These are phyloP conservation scores for Xylaria sp. DNA, from an alignment of 2,329 filamentous ascomycete species.

Conservation along the genomic window DNA sequence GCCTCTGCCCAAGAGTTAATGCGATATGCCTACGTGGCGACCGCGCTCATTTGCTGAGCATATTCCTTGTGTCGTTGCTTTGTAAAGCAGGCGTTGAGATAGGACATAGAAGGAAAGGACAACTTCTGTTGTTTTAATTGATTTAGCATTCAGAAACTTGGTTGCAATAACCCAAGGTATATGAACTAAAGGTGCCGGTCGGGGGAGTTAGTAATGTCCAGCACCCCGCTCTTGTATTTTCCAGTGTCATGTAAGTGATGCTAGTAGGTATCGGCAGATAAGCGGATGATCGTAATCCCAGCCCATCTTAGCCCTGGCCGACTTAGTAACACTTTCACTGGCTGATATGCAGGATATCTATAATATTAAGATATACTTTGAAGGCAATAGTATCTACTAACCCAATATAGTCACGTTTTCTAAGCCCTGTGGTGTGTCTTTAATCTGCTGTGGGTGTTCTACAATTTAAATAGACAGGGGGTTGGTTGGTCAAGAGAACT, in stretches of 20 bases:
- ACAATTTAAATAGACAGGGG: background rate
- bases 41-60: slow-evolving; percentile 30
- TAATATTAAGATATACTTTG: background rate
- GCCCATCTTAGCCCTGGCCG: background rate
- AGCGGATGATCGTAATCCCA: background rate
- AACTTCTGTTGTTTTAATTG: slow-evolving; percentile 44
- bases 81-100: slow-evolving; percentile 51
- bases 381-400: background rate
- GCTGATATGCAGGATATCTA: no score
- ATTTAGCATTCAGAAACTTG: slow-evolving; percentile 34
- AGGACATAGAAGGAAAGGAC: slow-evolving; percentile 50
- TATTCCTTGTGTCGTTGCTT: slow-evolving; percentile 41
- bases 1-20: slow-evolving; percentile 33
- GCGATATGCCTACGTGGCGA: slow-evolving; percentile 20
- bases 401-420: background rate
- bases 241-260: background rate
- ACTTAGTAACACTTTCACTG: background rate
- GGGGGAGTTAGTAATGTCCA: background rate
- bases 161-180: background rate
- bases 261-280: background rate
- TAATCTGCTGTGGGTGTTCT: background rate
- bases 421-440: background rate
- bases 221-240: no score
- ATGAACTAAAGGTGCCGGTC: background rate
- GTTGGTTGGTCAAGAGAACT: background rate